Evolutionary conservation across 129 eudicot genomes (phyloP).

Genomic region (Tagetes patula): DNA sequence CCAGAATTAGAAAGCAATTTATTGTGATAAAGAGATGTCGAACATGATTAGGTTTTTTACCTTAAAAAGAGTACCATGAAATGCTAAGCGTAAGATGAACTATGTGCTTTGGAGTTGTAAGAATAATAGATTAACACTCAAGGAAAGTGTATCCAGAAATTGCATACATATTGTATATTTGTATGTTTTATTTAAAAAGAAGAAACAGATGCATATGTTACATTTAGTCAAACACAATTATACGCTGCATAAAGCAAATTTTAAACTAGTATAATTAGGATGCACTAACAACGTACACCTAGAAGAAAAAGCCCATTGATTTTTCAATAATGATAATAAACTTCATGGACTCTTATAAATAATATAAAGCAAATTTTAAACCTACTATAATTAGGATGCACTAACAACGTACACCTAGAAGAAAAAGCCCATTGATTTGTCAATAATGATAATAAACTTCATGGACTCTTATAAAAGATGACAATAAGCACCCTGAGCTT

Average conservation of each 20-base stretch:
- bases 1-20: neutral
- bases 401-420: neutral
- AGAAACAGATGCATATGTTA: neutral
- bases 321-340: no score
- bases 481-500: neutral
- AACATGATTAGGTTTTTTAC: constrained; percentile 1
- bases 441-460: neutral
- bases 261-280: neutral
- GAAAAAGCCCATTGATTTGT: neutral
- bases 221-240: neutral
- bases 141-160: neutral
- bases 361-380: neutral
- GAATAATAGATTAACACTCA: neutral
- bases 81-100: neutral
- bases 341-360: no score
- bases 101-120: neutral
- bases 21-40: neutral
- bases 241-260: neutral
- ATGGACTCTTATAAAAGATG: neutral
- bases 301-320: neutral
- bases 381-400: constrained; percentile 1
- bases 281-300: neutral
- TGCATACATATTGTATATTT: neutral
- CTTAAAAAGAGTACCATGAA: neutral
- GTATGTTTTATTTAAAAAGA: neutral